These are phyloP conservation scores for Tetraselmis striata DNA, from an alignment of 139 green algal species.

Conservation along the genomic window DNA sequence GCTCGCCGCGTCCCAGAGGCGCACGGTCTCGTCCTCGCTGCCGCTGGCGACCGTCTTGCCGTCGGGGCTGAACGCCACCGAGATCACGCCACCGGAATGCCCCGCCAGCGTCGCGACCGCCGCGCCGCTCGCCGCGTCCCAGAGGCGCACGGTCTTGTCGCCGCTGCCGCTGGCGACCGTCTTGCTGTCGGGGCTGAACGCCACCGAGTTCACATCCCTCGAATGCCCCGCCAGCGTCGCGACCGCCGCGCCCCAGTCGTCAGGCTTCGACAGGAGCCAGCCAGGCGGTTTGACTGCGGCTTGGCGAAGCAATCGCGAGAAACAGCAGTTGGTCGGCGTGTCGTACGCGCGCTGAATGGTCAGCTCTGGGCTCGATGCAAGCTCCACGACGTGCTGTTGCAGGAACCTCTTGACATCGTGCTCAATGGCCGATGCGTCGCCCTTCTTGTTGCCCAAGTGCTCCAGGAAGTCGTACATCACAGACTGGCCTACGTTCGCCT, in stretches of 20 bases:
- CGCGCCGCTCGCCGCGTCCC: slow-evolving; percentile 5
- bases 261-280: background rate
- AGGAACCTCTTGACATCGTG: background rate
- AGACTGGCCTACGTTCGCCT: background rate
- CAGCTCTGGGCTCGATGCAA: background rate
- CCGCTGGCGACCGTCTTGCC: slow-evolving; percentile 9
- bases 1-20: slow-evolving; percentile 11
- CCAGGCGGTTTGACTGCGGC: background rate
- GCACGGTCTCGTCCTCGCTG: slow-evolving; percentile 5
- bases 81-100: slow-evolving; percentile 5
- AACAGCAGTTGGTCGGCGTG: background rate
- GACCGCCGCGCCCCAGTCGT: background rate
- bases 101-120: background rate
- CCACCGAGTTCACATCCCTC: background rate
- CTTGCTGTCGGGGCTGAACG: slow-evolving; percentile 9
- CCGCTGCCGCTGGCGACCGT: slow-evolving; percentile 1
- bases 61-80: background rate
- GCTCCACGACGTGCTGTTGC: background rate
- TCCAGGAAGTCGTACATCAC: background rate
- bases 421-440: background rate
- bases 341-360: background rate
- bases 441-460: background rate
- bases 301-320: background rate
- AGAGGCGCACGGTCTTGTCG: slow-evolving; percentile 12
- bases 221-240: slow-evolving; percentile 6